These are phyloP conservation scores for Tylopilus intermedius DNA, from an alignment of 768 basidiomycete genomes.

Conservation along the genomic window DNA sequence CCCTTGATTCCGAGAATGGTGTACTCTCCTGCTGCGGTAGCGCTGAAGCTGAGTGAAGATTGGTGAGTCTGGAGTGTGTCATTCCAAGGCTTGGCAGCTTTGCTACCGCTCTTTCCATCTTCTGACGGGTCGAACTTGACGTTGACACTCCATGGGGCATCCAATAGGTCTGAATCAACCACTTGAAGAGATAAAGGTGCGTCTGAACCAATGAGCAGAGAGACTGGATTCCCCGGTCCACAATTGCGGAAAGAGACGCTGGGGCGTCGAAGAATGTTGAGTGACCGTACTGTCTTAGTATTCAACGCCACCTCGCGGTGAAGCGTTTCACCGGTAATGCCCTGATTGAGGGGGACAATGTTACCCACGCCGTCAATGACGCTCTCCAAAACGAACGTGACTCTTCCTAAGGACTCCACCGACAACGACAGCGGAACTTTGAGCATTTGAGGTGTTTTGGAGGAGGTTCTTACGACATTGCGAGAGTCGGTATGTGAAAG, in stretches of 20 bases:
- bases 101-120: constrained; percentile 35
- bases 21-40: constrained; percentile 72
- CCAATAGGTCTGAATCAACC: constrained; percentile 52
- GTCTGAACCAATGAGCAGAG: constrained; percentile 68
- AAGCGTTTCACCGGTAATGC: constrained; percentile 17
- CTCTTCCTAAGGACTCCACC: constrained; percentile 58
- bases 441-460: constrained; percentile 48
- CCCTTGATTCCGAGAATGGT: constrained; percentile 66
- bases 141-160: constrained; percentile 64
- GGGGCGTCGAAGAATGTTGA: constrained; percentile 69
- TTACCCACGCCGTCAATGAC: constrained; percentile 85
- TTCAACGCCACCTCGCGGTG: constrained; percentile 30
- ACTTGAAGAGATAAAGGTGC: constrained; percentile 51
- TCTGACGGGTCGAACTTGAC: constrained; percentile 56
- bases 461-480: constrained; percentile 18
- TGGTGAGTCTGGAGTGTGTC: constrained; percentile 52
- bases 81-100: constrained; percentile 55
- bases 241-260: constrained; percentile 70
- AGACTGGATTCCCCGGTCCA: constrained; percentile 61
- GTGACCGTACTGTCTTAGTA: constrained; percentile 51
- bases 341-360: constrained; percentile 44
- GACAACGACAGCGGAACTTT: constrained; percentile 65
- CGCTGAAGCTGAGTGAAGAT: constrained; percentile 45
- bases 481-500: constrained; percentile 24
- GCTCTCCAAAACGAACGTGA: constrained; percentile 72